Percentiles rank a stretch among this genome's conserved stretches.
These are phyloP conservation scores for Acacia confusa DNA, from an alignment of 306 rosid genomes.

Conservation along the genomic window DNA sequence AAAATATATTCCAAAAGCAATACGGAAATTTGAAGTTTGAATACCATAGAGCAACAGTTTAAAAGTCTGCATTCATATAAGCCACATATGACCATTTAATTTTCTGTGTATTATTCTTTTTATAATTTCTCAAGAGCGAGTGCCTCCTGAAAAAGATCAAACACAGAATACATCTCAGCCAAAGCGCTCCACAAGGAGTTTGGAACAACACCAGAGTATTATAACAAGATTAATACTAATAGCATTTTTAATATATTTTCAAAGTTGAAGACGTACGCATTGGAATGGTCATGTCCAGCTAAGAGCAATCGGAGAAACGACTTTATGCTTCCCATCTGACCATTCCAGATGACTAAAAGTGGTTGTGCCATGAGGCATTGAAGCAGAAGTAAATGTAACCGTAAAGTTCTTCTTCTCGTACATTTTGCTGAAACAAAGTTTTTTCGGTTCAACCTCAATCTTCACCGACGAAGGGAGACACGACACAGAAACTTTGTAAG, in stretches of 20 bases:
- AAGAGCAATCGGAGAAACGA: slow-evolving; percentile 79
- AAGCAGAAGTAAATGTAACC: slow-evolving; percentile 55
- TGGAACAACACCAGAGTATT: not conserved
- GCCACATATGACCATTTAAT: slow-evolving; percentile 4
- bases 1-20: no score
- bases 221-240: slow-evolving; percentile 10
- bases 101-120: slow-evolving; percentile 37
- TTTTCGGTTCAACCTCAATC: slow-evolving; percentile 65
- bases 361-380: slow-evolving; percentile 62
- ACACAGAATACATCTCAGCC: not conserved
- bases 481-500: slow-evolving; percentile 57
- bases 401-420: slow-evolving; percentile 68
- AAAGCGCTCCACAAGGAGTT: not conserved
- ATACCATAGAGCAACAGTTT: not conserved
- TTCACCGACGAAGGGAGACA: slow-evolving; percentile 53
- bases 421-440: slow-evolving; percentile 49
- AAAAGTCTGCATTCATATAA: not conserved
- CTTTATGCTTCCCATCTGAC: slow-evolving; percentile 83
- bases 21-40: not conserved
- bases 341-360: slow-evolving; percentile 73
- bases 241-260: slow-evolving; percentile 21
- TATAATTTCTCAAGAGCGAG: not conserved
- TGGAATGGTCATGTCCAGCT: slow-evolving; percentile 58
- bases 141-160: not conserved
- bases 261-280: not conserved